These are phyloP conservation scores for Avicennia marina DNA, from an alignment of 257 asterid genomes.

Conservation along the genomic window DNA sequence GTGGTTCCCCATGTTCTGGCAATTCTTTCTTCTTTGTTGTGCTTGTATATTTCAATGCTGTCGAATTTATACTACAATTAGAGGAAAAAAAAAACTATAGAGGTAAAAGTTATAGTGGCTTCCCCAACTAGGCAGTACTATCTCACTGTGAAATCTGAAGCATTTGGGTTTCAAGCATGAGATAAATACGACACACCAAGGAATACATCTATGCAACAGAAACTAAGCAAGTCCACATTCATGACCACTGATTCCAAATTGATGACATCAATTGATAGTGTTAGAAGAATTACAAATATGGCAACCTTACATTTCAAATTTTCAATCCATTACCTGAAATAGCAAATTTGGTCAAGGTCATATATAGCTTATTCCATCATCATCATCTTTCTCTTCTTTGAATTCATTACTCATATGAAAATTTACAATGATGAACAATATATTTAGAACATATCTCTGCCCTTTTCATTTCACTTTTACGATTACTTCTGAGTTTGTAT, in stretches of 20 bases:
- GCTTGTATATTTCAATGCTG: slow-evolving; percentile 80
- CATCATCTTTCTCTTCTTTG: too few species aligned
- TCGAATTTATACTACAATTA: slow-evolving; percentile 1
- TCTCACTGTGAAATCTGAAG: not conserved
- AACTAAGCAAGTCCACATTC: not conserved
- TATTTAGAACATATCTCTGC: too few species aligned
- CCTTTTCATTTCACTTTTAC: too few species aligned
- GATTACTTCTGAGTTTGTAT: too few species aligned
- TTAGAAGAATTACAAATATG: not conserved
- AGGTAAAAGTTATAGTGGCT: not conserved
- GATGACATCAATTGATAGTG: not conserved
- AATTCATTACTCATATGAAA: not conserved
- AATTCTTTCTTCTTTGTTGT: slow-evolving; percentile 81
- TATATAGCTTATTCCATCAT: too few species aligned
- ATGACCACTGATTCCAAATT: not conserved
- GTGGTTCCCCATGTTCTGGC: slow-evolving; percentile 92
- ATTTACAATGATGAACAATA: not conserved
- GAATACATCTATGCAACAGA: not conserved
- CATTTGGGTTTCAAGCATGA: not conserved
- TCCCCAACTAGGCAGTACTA: not conserved
- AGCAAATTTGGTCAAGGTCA: too few species aligned
- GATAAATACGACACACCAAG: too few species aligned
- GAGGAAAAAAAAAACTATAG: not conserved
- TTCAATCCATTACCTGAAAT: not conserved
- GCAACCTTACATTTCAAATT: too few species aligned